Base-by-base conservation (phyloP, 1,139 yeast species). In the Candida pseudocylindracea region DNA sequence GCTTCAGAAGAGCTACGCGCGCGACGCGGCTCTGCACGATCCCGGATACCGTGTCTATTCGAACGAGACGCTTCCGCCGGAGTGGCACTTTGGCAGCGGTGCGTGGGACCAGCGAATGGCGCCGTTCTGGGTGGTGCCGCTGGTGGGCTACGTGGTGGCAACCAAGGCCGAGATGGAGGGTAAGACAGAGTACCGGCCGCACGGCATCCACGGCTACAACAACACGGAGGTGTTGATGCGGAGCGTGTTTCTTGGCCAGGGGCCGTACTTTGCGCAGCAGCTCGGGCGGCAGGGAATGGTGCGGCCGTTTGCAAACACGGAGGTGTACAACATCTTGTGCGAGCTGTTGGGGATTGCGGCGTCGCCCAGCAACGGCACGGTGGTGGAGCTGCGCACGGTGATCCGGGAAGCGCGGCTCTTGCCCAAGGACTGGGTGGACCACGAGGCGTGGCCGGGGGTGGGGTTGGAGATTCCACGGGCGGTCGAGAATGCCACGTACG, bases 131-230 rank as follows among this genome's bases (percentile, higher is more conserved):
- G 50, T 85, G 3, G 55, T 83, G 2, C 94, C 95, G 0, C 62
- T 71, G 27, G 72, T 79, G 6, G 94, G 94, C 0, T 83, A 76
- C 54, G 59, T 78, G 0, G 51, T 81, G n/a, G 67, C 81, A 1
- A 75, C 83, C 2, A 65, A 61, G 36, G 57, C 60, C 12, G 67
- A 65, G 38, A 65, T 71, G 63, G 58, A 63, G 27, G 57, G 57
- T 2, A 49, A 55, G 33, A 50, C 51, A 9, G 60, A 65, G 24
- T 75, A 74, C 47, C 49, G 51, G 28, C 80, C 88, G 3, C 62
- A 57, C 35, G 94, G 94, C 4, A 76, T 75, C 1, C 93, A 80
- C 48, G 95, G 95, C 1, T 83, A 79, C 46, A 70, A 76, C 45
- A 75, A 74, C 44, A 62, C 72, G 0, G 83, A 74, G 39, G 60